These are phyloP conservation scores for Rheum nobile DNA, from an alignment of 148 eudicot species.

Conservation along the genomic window DNA sequence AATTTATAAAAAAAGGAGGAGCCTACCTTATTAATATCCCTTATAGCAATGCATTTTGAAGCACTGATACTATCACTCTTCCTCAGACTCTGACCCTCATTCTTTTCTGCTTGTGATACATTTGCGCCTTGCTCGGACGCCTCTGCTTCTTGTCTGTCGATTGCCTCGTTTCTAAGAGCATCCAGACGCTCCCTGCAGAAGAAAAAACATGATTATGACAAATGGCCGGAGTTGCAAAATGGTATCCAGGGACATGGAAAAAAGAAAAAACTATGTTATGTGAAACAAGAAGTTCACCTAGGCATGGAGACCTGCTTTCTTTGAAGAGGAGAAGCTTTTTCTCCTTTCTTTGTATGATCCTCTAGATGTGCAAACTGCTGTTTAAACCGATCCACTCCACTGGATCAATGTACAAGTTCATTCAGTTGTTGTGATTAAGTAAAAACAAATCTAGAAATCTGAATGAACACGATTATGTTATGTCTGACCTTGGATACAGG, in stretches of 20 bases:
- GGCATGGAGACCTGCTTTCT: slow-evolving; percentile 95
- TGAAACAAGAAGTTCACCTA: slow-evolving; percentile 31
- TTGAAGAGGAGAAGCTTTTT: slow-evolving; percentile 49
- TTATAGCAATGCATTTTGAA: slow-evolving; percentile 37
- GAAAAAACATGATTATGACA: neutral
- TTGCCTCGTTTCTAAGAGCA: slow-evolving; percentile 16
- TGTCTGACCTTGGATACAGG: slow-evolving; percentile 61
- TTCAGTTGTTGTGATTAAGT: neutral
- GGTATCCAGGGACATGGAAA: neutral
- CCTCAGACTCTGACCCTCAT: slow-evolving; percentile 36
- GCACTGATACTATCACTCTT: slow-evolving; percentile 76
- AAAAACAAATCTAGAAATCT: neutral
- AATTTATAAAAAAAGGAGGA: neutral
- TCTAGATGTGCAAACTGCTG: slow-evolving; percentile 83
- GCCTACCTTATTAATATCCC: slow-evolving; percentile 23
- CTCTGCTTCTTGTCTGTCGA: slow-evolving; percentile 14
- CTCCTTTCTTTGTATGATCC: slow-evolving; percentile 60
- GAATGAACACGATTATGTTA: slow-evolving; percentile 4
- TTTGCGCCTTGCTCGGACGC: slow-evolving; percentile 18
- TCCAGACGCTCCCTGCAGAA: slow-evolving; percentile 57
- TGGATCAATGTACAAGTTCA: slow-evolving; percentile 14
- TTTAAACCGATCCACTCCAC: slow-evolving; percentile 87
- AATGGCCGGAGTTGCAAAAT: neutral
- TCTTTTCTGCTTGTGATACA: slow-evolving; percentile 6
- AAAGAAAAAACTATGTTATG: neutral